Base-by-base conservation (phyloP, 1,284 basidiomycete species). In the Ustilago shanxiensis region DNA sequence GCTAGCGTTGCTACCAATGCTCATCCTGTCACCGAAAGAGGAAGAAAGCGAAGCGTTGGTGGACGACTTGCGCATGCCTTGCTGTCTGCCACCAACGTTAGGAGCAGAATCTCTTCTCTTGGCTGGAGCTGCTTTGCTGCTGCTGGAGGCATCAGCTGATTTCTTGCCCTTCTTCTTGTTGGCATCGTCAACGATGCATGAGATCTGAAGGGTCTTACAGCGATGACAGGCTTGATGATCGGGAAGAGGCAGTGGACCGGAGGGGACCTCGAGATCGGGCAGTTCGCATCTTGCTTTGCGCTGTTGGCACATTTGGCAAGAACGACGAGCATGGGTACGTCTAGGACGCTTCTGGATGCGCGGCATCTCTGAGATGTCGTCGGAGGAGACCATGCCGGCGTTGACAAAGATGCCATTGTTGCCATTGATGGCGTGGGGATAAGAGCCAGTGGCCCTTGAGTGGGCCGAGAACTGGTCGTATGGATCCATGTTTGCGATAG, bases 271-370 rank as follows among this genome's bases (percentile, higher is more conserved):
- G 51, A 74, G 72, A 24, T 74, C 66, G 16, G 72, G 72, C 8
- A 74, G 52, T 37, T 74, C 72, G 63, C 72, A 75, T 37, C 72
- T 62, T 14, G 72, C 72, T 37, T 75, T 75, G 44, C 72, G 72
- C 60, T 75, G 72, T 37, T 75, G 72, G 39, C 72, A 75, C 72
- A 75, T 75, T 52, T 63, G 60, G 24, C 72, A 75, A 0, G 72
- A 75, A 31, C 72, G 72, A n/a, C 72, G 63, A 18, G 72, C 72
- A 49, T 76, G 73, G 3, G 73, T 76, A 7, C 73, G 62, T 14
- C 73, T 45, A 2, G 73, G 68, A 13, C 68, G 55, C n/a, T 76
- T 76, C 29, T 70, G 63, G 45, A 75, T 75, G 28, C 39, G 63
- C 5, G 58, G 60, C 41, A 54, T 47, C 10, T 67, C 63, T 22